Base-by-base conservation (phyloP, 2,329 filamentous ascomycete genomes). In the Dactylellina parvicollis region DNA sequence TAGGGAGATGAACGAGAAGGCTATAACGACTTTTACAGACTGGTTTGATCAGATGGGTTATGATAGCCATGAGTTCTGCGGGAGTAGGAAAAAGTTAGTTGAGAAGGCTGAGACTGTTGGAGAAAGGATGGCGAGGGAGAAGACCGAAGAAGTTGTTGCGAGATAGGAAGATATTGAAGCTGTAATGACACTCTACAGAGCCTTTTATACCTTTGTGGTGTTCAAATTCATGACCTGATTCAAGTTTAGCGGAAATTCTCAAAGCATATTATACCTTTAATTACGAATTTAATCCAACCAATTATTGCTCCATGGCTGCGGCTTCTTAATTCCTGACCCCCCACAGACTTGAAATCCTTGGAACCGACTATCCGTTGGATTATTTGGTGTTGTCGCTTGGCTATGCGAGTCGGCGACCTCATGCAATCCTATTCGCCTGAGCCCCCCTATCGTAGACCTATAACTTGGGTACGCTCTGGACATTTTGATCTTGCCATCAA, bases 301-400 rank as follows among this genome's bases (percentile, higher is more conserved):
- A n/a, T n/a, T n/a, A n/a, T n/a, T n/a, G n/a, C n/a, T n/a, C n/a
- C n/a, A n/a, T n/a, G n/a, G n/a, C n/a, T n/a, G n/a, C n/a, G n/a
- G n/a, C n/a, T n/a, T n/a, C n/a, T n/a, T n/a, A n/a, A n/a, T n/a
- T n/a, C n/a, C n/a, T n/a, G n/a, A n/a, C n/a, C n/a, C n/a, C n/a
- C n/a, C n/a, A n/a, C n/a, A n/a, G n/a, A n/a, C n/a, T n/a, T n/a
- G n/a, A n/a, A n/a, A n/a, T n/a, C n/a, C n/a, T n/a, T n/a, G n/a
- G n/a, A n/a, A n/a, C n/a, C n/a, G n/a, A n/a, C n/a, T 20, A 44
- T 20, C 4, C 40, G 40, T 44, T 44, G 40, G 3, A 44, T 20
- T 44, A 49, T 65, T 65, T 46, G 24, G 60, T 49, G 60, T 65
- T 65, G 60, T 44, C 22, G 49, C 60, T 65, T 65, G 60, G 60